Percentiles rank a stretch among this genome's conserved stretches.
phyloP scores from a whole-genome alignment of 495 filamentous ascomycete species.

The Daldinia loculata region DNA sequence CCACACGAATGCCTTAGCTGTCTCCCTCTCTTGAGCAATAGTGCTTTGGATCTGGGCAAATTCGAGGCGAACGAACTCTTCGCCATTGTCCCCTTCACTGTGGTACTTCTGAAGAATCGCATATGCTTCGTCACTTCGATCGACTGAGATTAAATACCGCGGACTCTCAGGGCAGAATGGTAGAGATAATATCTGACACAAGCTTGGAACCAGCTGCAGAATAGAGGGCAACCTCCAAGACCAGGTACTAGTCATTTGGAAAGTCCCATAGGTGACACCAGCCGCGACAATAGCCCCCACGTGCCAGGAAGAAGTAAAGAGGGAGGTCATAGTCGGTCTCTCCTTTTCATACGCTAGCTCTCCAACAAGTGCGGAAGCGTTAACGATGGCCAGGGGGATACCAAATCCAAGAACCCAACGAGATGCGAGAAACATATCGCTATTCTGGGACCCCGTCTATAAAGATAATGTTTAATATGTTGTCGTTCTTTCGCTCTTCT shows the following conservation, averaged over 20 bases:
- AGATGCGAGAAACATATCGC: constrained; percentile 67
- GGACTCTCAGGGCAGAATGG: constrained; percentile 61
- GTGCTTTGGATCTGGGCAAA: constrained; percentile 64
- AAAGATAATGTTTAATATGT: neutral
- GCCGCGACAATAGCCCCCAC: constrained; percentile 66
- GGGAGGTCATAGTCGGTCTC: constrained; percentile 64
- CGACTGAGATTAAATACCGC: constrained; percentile 58
- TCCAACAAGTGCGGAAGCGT: constrained; percentile 65
- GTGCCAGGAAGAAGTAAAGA: constrained; percentile 69
- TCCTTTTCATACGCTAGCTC: constrained; percentile 69
- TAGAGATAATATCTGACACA: constrained; percentile 62
- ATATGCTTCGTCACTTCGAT: constrained; percentile 61
- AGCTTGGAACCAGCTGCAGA: constrained; percentile 58
- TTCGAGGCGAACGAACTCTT: constrained; percentile 62
- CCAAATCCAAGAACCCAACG: constrained; percentile 69
- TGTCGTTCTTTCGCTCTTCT: neutral
- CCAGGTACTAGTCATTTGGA: constrained; percentile 62
- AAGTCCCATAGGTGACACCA: constrained; percentile 63
- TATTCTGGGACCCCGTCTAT: constrained; percentile 43
- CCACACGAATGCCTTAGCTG: constrained; percentile 58
- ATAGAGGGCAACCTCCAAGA: constrained; percentile 68
- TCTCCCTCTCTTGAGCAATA: constrained; percentile 59
- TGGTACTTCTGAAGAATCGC: constrained; percentile 66
- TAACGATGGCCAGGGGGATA: constrained; percentile 67
- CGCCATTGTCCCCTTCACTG: constrained; percentile 60